Base-by-base conservation (phyloP, 495 filamentous ascomycete genomes). In the Choiromyces venosus region DNA sequence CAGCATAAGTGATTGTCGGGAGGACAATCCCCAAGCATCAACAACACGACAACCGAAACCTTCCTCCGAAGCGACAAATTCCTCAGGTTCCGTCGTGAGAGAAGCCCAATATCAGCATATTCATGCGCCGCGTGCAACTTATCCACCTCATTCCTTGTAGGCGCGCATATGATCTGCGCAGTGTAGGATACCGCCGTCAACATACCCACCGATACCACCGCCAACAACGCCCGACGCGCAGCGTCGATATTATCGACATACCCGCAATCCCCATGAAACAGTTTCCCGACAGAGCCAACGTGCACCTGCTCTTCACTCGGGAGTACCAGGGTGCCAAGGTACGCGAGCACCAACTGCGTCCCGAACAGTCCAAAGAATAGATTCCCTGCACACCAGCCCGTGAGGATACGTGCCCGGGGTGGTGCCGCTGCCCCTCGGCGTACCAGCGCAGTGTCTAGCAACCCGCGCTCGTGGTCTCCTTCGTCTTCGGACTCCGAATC, bases 81-180 rank as follows among this genome's bases (percentile, higher is more conserved):
- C 19, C 37, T 36, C 16, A 66, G 14, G 33, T 71, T 71, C 37
- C 4, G 9, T 18, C 36, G 44, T 7, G 29, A 66, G 18, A 66
- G 70, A 37, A 44, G 18, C 0, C 61, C 37, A 42, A 71, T 21
- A n/a, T 42, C 56, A 4, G 35, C 37, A 35, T 38, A 29, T 33
- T 6, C 35, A 6, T 25, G 37, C 21, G 37, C 37, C 19, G 61
- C 33, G 14, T 46, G 70, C 16, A 42, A 38, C 35, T 66, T 72
- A 2, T 38, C 65, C 19, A 52, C 66, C 25, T 52, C 16, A 18
- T 40, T 39, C 18, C 70, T 64, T 0, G 64, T 46, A 0, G 25
- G 70, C 14, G 39, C 2, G 18, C 64, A 37, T 6, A 67, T 64
- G 61, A 67, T 44, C 46, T 46, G 70, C 10, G 70, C 64, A 25